Evolutionary conservation across 2,329 filamentous ascomycete genomes (phyloP), one percentile per base, ranked within the genome.

Genomic region (Dactylellina parvicollis): DNA sequence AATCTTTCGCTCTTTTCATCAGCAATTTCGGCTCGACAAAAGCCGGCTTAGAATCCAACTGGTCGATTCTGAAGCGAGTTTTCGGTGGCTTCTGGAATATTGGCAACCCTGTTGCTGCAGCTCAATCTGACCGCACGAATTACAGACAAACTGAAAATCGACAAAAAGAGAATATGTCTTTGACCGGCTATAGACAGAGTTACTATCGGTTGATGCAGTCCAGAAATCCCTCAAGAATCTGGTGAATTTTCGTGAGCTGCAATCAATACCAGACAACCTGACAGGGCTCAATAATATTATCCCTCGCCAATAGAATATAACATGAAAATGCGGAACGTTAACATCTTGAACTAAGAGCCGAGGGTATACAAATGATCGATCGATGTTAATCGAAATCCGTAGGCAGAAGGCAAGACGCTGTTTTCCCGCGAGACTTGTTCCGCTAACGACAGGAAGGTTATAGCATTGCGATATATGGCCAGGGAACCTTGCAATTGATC

Each of bases 401-500:
- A 42, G 8, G 30, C 44, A 65, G 40, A 49, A 46, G 50, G 50
- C 28, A 18, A 56, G 40, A 46, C 16, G 18, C 36, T 14, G 14
- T 20, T 40, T 7, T 4, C n/a, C 20, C 24, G 4, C 9, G 8
- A 38, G 2, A 54, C 1, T 22, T 38, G 12, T 4, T 36, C 49
- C 49, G 49, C 16, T 54, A 24, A 36, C 30, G 26, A 38, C 18
- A 36, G 60, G 50, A 14, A 4, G 20, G 24, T 9, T 36, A 16
- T 64, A 42, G 24, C 16, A 54, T 46, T 54, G n/a, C 42, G 32
- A 50, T 36, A 46, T 64, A 14, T 4, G 16, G 57, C 28, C 42
- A 62, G 46, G 34, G 30, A 30, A 24, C 34, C 34, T n/a, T 38
- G 34, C 16, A 4, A 16, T 20, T n/a, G 38, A 26, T 20, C 42